phyloP scores from a whole-genome alignment of 768 basidiomycete species.

The Mycena vulgaris region DNA sequence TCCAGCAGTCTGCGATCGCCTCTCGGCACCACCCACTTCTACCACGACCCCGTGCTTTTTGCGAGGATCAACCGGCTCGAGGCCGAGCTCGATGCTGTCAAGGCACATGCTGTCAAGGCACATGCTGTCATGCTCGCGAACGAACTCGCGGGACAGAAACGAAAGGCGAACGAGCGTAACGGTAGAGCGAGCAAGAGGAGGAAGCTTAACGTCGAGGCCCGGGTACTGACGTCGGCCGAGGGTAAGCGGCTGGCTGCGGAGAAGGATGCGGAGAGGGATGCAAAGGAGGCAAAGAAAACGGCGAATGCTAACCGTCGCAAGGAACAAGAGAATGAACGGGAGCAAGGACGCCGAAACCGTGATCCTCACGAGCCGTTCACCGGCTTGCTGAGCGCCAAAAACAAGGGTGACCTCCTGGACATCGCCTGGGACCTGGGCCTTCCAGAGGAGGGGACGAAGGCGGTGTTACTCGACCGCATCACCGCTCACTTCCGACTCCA shows the following conservation, averaged over 20 bases:
- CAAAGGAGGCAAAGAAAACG: constrained; percentile 14
- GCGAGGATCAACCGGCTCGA: not conserved
- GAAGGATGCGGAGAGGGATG: not conserved
- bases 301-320: not conserved
- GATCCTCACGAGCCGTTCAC: not conserved
- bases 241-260: constrained; percentile 4
- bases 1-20: not conserved
- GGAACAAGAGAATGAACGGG: constrained; percentile 12
- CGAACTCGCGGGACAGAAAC: constrained; percentile 4
- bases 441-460: constrained; percentile 10
- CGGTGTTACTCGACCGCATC: not conserved
- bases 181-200: not conserved
- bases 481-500: not conserved
- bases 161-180: not conserved
- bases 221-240: constrained; percentile 21
- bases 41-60: not conserved
- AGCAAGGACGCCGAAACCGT: not conserved
- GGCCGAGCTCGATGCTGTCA: not conserved
- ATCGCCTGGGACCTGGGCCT: not conserved
- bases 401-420: constrained; percentile 33
- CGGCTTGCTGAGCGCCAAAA: constrained; percentile 9
- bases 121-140: not conserved
- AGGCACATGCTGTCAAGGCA: constrained; percentile 9
- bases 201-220: constrained; percentile 12
- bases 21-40: not conserved